A percentile compares a stretch with the other conserved stretches of the same genome.
These are phyloP conservation scores for Sorghum bicolor DNA, from an alignment of 176 grass and related monocot species.

Conservation along the genomic window DNA sequence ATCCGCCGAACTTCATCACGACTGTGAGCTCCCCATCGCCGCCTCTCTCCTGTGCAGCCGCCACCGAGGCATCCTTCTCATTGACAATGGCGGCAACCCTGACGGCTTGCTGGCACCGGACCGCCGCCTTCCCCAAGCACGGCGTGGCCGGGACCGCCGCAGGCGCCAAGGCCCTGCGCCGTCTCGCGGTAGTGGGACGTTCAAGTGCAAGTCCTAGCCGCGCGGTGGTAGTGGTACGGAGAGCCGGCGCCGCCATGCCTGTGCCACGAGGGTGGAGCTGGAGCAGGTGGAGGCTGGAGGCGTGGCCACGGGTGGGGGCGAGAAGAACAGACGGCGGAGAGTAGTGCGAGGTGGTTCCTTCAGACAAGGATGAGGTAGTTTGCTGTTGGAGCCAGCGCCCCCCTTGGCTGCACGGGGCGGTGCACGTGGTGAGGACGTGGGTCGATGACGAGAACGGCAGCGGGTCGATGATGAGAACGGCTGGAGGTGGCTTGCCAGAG, in stretches of 20 bases:
- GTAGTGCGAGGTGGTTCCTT: background rate
- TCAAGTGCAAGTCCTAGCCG: slow-evolving; percentile 14
- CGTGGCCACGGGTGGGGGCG: background rate
- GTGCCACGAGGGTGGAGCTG: background rate
- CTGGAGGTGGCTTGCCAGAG: no score
- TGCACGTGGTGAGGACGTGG: no score
- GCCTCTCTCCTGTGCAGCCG: background rate
- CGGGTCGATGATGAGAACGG: no score
- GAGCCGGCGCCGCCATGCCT: slow-evolving; percentile 2
- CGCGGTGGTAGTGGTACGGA: slow-evolving; percentile 1
- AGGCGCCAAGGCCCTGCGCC: background rate
- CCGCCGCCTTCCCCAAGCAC: slow-evolving; percentile 8
- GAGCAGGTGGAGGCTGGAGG: background rate
- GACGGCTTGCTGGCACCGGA: slow-evolving; percentile 23
- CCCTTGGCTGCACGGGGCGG: no score
- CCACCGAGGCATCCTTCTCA: background rate
- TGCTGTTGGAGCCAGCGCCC: no score
- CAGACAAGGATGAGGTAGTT: no score
- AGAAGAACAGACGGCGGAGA: slow-evolving; percentile 5
- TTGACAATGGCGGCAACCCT: background rate
- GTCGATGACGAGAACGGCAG: no score
- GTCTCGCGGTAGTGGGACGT: background rate
- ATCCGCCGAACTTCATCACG: slow-evolving; percentile 79
- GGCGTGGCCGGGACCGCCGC: background rate
- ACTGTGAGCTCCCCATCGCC: slow-evolving; percentile 25